Percentiles rank a stretch among this genome's conserved stretches.
These are phyloP conservation scores for Colletotrichum noveboracense DNA, from an alignment of 2,329 filamentous ascomycete genomes.

Conservation along the genomic window DNA sequence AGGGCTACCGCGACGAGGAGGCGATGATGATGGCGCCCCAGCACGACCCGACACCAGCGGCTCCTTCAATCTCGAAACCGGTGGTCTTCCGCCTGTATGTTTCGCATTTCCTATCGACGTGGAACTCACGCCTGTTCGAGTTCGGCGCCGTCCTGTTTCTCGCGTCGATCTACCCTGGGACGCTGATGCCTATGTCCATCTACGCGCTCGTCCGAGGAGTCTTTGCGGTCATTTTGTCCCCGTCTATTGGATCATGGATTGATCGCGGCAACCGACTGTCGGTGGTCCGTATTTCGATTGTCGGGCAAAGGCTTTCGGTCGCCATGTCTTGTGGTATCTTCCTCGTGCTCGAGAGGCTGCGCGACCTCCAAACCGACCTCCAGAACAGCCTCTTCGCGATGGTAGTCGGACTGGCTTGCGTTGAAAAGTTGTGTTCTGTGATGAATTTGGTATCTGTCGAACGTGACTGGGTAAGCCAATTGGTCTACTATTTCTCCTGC, in stretches of 20 bases:
- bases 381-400: constrained; percentile 34
- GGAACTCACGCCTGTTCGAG: constrained; percentile 70
- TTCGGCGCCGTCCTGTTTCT: constrained; percentile 67
- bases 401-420: constrained; percentile 53
- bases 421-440: not conserved
- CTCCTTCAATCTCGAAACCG: not conserved
- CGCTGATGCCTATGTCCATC: constrained; percentile 69
- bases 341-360: constrained; percentile 32
- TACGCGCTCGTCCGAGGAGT: constrained; percentile 68
- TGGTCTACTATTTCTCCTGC: not conserved
- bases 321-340: constrained; percentile 53
- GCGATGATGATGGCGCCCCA: not conserved
- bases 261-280: constrained; percentile 58
- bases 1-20: not conserved
- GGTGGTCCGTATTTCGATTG: constrained; percentile 58
- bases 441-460: constrained; percentile 1
- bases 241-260: constrained; percentile 62
- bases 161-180: constrained; percentile 59
- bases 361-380: not conserved
- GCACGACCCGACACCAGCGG: not conserved
- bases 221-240: constrained; percentile 63
- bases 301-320: constrained; percentile 48
- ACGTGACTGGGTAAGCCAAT: not conserved
- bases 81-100: constrained; percentile 47
- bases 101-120: constrained; percentile 67